A percentile compares a stretch with the other conserved stretches of the same genome.
Conservation (phyloP, 306 rosid species). For the Cicer bijugum region DNA sequence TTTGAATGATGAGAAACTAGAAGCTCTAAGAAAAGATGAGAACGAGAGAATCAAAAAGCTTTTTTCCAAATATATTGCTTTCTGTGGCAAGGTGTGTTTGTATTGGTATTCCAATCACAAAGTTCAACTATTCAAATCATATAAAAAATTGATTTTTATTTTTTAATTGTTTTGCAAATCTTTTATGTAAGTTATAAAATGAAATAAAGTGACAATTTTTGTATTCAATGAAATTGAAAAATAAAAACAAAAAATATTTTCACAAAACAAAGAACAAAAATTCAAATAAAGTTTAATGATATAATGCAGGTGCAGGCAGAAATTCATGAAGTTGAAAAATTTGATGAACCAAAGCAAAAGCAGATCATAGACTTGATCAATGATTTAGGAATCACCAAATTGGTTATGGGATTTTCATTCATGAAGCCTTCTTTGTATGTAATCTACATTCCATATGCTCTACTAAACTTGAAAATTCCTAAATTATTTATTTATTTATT, state of each 20-base stretch:
- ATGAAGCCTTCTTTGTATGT: conserved; percentile 66
- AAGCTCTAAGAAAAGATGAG: conserved; percentile 59
- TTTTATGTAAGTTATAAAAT: not conserved
- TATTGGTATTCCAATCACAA: conserved; percentile 10
- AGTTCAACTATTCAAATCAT: conserved; percentile 10
- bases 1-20: conserved; percentile 70
- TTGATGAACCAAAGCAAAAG: conserved; percentile 65
- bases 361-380: conserved; percentile 63
- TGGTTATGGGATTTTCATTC: conserved; percentile 72
- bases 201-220: not conserved
- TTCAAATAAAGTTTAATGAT: not conserved
- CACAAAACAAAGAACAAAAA: not conserved
- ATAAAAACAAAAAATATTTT: not conserved
- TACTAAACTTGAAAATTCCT: not conserved
- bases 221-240: not conserved
- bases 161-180: not conserved
- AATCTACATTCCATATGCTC: not conserved
- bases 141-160: not conserved
- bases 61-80: conserved; percentile 59
- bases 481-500: not conserved
- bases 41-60: conserved; percentile 56
- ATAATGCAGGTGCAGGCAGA: conserved; percentile 65
- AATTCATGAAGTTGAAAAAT: conserved; percentile 55
- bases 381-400: conserved; percentile 60
- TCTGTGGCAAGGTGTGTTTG: conserved; percentile 68